A percentile compares a stretch with the other conserved stretches of the same genome.
Conservation (phyloP, 2,329 filamentous ascomycete genomes). For the Piedraia hortae region DNA sequence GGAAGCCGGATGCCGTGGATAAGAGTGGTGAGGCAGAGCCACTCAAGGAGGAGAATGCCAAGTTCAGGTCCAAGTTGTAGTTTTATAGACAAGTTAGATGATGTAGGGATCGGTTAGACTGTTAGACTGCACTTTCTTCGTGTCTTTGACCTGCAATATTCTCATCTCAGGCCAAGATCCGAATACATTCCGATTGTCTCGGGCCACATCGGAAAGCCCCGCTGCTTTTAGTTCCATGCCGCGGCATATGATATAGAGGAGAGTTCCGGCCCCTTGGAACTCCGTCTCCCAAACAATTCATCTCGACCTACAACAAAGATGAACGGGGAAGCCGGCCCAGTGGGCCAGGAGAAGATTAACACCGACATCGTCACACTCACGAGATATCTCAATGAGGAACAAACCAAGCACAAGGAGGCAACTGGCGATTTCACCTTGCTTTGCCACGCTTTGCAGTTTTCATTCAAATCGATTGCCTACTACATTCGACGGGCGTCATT, state of each 20-base stretch:
- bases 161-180: too few relatives aligned
- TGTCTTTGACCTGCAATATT: too few relatives aligned
- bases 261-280: too few relatives aligned
- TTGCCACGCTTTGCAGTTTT: constrained; percentile 94
- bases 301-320: too few relatives aligned
- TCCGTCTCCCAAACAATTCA: too few relatives aligned
- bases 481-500: constrained; percentile 91
- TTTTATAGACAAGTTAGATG: too few relatives aligned
- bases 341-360: constrained; percentile 55
- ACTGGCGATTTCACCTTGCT: constrained; percentile 99
- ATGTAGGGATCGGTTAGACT: too few relatives aligned
- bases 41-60: constrained; percentile 16
- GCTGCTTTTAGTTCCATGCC: too few relatives aligned
- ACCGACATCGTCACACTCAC: constrained; percentile 90
- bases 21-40: constrained; percentile 15
- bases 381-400: constrained; percentile 86
- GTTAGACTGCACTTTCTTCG: too few relatives aligned
- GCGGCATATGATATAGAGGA: too few relatives aligned
- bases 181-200: too few relatives aligned
- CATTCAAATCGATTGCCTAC: constrained; percentile 98
- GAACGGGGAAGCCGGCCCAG: constrained; percentile 18
- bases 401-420: constrained; percentile 73
- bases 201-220: too few relatives aligned
- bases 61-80: constrained; percentile 15
- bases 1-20: constrained; percentile 11